Evolutionary conservation across 208 protist genomes (phyloP).

Genomic region (Jaenimonas drosophilae): DNA sequence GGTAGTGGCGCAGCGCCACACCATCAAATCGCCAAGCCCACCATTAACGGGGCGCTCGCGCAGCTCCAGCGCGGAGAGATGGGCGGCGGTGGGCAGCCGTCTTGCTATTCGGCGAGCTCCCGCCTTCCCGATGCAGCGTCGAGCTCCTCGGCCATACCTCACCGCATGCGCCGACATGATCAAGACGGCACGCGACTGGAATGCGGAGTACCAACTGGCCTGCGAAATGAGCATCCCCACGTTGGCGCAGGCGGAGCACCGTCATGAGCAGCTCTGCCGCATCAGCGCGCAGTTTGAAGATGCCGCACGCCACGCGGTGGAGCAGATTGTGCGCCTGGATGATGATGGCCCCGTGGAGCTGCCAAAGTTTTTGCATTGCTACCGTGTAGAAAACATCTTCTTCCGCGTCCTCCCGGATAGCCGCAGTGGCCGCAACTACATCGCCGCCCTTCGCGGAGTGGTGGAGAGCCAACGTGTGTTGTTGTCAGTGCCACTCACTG

Average conservation of each 20-base stretch:
- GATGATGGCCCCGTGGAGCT: slow-evolving; percentile 62
- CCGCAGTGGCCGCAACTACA: slow-evolving; percentile 73
- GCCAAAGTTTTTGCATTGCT: slow-evolving; percentile 75
- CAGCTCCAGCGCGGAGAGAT: too few relatives aligned
- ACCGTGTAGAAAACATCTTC: slow-evolving; percentile 76
- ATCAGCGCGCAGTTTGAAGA: slow-evolving; percentile 52
- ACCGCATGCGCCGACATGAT: slow-evolving; percentile 55
- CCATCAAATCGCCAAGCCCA: too few relatives aligned
- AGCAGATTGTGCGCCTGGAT: slow-evolving; percentile 75
- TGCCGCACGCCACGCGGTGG: slow-evolving; percentile 30
- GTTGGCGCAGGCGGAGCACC: slow-evolving; percentile 30
- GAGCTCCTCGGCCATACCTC: slow-evolving; percentile 55
- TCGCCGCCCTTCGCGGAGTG: slow-evolving; percentile 65
- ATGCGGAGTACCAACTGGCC: slow-evolving; percentile 76
- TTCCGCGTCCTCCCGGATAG: slow-evolving; percentile 81
- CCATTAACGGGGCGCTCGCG: too few relatives aligned
- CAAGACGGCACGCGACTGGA: slow-evolving; percentile 46
- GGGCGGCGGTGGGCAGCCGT: slow-evolving; percentile 4
- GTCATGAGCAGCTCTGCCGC: slow-evolving; percentile 23
- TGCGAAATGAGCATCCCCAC: slow-evolving; percentile 69
- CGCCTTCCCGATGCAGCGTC: slow-evolving; percentile 71
- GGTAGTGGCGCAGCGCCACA: too few relatives aligned
- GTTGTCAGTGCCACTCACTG: slow-evolving; percentile 68
- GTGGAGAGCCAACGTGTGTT: slow-evolving; percentile 56
- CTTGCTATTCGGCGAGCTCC: slow-evolving; percentile 55